Evolutionary conservation across 805 yeast genomes (phyloP), one percentile per base, ranked within the genome.

Genomic region (Starmerella asiatica): DNA sequence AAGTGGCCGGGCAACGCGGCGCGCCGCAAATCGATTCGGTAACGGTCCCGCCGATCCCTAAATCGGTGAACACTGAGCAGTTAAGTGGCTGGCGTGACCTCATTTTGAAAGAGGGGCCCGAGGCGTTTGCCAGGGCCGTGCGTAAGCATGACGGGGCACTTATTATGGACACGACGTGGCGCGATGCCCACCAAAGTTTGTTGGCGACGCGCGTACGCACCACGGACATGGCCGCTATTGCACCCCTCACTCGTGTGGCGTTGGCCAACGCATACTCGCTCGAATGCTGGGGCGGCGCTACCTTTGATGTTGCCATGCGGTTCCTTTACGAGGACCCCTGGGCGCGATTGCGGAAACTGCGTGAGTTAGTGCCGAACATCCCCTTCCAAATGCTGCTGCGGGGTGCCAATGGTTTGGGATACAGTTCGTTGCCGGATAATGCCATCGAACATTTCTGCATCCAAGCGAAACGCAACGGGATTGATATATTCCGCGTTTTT

Each of bases 241-340:
- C 98, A 18, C 86, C 85, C 44, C 75, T 93, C 42, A 91, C 99
- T 24, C 82, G 95, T 3, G 78, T 80, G 56, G 97, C 94, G 17
- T 65, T 85, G 53, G 63, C 78, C 49, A 86, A 88, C 48, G 93
- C 94, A 3, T 91, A 85, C 61, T 91, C 99, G 16, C 68, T 91
- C 40, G 99, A 91, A 67, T 91, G 98, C 69, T 91, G 99, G 99
- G 99, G 99, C 66, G 99, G 99, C 65, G 99, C 99, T 40, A 91
- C 99, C 29, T 91, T 91, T 56, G 99, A 91, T 58, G 99, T 91
- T 40, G 80, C 94, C 40, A 86, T 91, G 97, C 76, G 99, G 64
- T 91, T 91, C 73, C 70, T 91, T 56, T 84, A 88, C 62, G 99
- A 91, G 69, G 96, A 86, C 61, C 99, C 99, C 50, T 91, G 99